phyloP scores from a whole-genome alignment of 176 grass and related monocot species.

The Triticum timopheevii region DNA sequence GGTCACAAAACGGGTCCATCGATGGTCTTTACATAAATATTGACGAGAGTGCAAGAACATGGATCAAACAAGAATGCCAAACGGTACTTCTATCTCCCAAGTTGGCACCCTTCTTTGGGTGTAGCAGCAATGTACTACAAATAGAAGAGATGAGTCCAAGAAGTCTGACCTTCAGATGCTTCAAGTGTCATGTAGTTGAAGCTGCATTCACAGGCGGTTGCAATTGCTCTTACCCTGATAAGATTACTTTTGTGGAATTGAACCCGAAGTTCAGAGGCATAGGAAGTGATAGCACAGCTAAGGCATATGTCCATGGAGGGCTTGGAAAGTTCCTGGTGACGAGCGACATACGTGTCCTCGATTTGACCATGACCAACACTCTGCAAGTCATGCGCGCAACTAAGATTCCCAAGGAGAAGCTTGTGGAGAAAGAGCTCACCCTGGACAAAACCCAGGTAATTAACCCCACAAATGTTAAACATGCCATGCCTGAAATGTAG shows the following conservation, averaged over 20 bases:
- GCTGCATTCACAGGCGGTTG: too few relatives aligned
- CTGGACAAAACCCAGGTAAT: not conserved
- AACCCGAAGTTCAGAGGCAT: too few relatives aligned
- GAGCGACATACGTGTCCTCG: not conserved
- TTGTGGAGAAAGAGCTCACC: constrained; percentile 20
- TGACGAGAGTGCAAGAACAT: not conserved
- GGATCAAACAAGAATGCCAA: not conserved
- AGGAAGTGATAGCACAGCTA: too few relatives aligned
- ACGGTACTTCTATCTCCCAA: not conserved
- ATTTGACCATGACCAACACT: not conserved
- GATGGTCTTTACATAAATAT: not conserved
- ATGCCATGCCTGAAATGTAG: not conserved
- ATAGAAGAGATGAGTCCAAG: not conserved
- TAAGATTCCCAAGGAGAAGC: not conserved
- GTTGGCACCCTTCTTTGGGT: not conserved
- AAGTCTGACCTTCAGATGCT: not conserved
- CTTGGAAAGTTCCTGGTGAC: not conserved
- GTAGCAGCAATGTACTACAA: not conserved
- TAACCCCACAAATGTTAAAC: not conserved
- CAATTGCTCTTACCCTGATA: too few relatives aligned
- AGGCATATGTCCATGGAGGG: not conserved
- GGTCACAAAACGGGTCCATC: not conserved
- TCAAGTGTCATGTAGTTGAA: not conserved
- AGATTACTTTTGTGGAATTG: too few relatives aligned
- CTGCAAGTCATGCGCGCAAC: not conserved